Evolutionary conservation across 2,329 filamentous ascomycete genomes (phyloP).

Genomic region (Pseudocercospora vitis): DNA sequence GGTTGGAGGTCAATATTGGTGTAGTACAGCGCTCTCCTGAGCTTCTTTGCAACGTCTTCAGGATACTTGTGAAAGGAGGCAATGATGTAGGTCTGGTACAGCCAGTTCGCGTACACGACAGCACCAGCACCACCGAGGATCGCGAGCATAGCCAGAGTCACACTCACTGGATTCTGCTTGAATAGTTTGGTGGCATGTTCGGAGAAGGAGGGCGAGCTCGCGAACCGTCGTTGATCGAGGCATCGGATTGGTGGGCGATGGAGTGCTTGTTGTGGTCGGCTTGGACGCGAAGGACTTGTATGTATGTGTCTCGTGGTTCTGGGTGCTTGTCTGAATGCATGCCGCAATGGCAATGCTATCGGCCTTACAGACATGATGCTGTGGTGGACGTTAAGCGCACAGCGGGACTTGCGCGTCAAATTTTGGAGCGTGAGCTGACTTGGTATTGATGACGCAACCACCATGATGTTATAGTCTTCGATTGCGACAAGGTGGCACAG

Average conservation of each 20-base stretch:
- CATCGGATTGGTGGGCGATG: conserved; percentile 16
- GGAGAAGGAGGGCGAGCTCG: conserved; percentile 26
- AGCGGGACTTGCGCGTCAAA: neutral
- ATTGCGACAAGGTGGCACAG: no score
- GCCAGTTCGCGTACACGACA: conserved; percentile 47
- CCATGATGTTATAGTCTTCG: no score
- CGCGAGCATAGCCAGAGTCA: conserved; percentile 36
- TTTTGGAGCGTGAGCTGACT: neutral
- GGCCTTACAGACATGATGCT: conserved; percentile 41
- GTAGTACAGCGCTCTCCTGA: conserved; percentile 85
- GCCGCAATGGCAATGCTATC: conserved; percentile 28
- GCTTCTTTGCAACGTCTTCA: conserved; percentile 69
- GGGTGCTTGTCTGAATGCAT: conserved; percentile 14
- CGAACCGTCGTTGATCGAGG: conserved; percentile 24
- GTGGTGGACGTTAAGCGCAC: neutral
- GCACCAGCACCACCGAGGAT: conserved; percentile 43
- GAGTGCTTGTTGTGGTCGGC: conserved; percentile 13
- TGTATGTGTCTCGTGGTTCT: conserved; percentile 22
- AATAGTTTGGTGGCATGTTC: conserved; percentile 38
- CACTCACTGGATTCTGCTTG: conserved; percentile 41
- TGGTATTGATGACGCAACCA: conserved; percentile 14
- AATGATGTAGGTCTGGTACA: conserved; percentile 50
- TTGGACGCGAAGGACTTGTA: conserved; percentile 16
- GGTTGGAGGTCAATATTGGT: conserved; percentile 74
- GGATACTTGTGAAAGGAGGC: conserved; percentile 60